Base-by-base conservation (phyloP, 768 basidiomycete genomes). In the Boletus rufocinnamomeus region DNA sequence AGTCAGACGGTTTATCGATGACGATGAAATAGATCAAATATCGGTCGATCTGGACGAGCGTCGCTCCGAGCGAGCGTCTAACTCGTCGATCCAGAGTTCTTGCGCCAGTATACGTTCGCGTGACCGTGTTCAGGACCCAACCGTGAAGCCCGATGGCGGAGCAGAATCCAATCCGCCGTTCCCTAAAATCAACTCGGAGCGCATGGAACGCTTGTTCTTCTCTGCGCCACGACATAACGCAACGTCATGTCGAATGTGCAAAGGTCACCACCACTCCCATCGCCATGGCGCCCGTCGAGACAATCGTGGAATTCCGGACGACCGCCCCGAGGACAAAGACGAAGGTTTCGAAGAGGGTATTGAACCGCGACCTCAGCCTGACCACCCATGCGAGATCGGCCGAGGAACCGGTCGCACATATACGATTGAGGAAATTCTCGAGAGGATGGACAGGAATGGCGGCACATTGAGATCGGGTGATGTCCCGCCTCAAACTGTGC, bases 401-500 rank as follows among this genome's bases (percentile, higher is more conserved):
- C 56, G 45, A 30, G 52, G 56, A 17, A n/a, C 32, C 14, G 51
- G 52, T 56, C 64, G 50, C 32, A 27, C 46, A 8, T 58, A 56
- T 25, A 61, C 61, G 6, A 52, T 72, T 34, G 68, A 69, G 6
- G 69, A 71, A 23, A 68, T 71, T 41, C 60, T 71, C 7, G 66
- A 66, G 44, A 62, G 58, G 38, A 66, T 71, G 57, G 66, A 72
- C 27, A 58, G 41, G 21, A 67, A 72, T 41, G 69, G 68, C 0
- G 66, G 63, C 17, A 62, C 55, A 5, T 50, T 72, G 44, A 59
- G 58, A 49, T 47, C 62, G 30, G 43, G 79, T 78, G 50, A 64
- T 28, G 32, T 91, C 8, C 95, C 93, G 2, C 90, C 93, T 25
- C 95, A 98, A 73, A 95, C 94, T 1, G 84, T 96, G 14, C 81